Evolutionary conservation across 108 stramenopile species (phyloP), one percentile per base, ranked within the genome.

Genomic region (Cyclotella baltica): DNA sequence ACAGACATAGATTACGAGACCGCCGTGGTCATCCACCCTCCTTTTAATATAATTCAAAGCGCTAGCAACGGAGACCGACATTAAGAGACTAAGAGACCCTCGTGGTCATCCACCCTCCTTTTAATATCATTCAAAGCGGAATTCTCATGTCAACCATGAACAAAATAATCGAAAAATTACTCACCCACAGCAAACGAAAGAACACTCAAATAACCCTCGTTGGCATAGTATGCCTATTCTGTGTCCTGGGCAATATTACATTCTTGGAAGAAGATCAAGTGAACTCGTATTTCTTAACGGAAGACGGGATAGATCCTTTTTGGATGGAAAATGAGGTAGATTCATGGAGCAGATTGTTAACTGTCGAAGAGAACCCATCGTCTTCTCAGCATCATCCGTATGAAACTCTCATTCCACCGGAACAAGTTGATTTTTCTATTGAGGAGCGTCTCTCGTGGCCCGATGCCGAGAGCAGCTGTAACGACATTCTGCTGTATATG

Each of bases 401-500:
- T 29, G 62, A 63, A 38, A 38, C 36, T 2, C 34, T 36, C 2
- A 20, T 40, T 3, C 36, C 62, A 4, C 28, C 36, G 8, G 11
- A 3, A 5, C 3, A 38, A 36, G 22, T 63, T 40, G 62, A 63
- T 63, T 36, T 23, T 38, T n/a, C 62, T 6, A 8, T 63, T 6
- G 36, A 63, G 13, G 37, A 38, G 20, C 62, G 62, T 63, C 36
- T 63, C n/a, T 5, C 57, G 6, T 58, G 29, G 19, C 53, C 53
- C 28, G 20, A 36, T n/a, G 20, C 11, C 37, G 36, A 63, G n/a
- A 36, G 38, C 35, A 63, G 20, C n/a, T 76, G 75, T 36, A 52
- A 76, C 36, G 66, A 76, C 34, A 46, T 76, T 0, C 5, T 76
- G 10, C 55, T 76, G 9, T 76, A 65, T 35, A 29, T 76, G 38